Conservation (phyloP, 2,329 filamentous ascomycete species). For the Verticillium zaregamsianum region DNA sequence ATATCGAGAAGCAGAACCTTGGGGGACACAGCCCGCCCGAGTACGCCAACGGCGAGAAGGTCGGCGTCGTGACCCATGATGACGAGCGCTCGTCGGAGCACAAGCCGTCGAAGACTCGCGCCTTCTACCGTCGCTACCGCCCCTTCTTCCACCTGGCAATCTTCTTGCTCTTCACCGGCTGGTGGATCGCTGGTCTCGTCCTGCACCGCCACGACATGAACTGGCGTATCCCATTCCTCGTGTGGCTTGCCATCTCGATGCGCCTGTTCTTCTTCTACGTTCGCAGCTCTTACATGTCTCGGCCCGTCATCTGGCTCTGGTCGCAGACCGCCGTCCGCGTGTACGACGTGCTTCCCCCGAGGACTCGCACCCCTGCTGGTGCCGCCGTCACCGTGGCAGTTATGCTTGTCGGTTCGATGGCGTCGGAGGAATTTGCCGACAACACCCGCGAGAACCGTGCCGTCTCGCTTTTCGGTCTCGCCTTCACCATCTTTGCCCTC, state of each 20-base stretch:
- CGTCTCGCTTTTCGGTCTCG: constrained; percentile 73
- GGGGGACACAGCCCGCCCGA: constrained; percentile 23
- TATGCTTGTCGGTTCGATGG: constrained; percentile 76
- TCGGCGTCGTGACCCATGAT: constrained; percentile 23
- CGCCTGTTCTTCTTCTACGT: constrained; percentile 72
- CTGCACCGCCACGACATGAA: constrained; percentile 69
- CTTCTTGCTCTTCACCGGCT: constrained; percentile 45
- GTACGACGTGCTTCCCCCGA: constrained; percentile 61
- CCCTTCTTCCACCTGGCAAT: constrained; percentile 42
- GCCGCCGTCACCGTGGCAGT: constrained; percentile 62
- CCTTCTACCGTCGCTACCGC: constrained; percentile 40
- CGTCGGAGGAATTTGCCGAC: constrained; percentile 63
- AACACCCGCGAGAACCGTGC: constrained; percentile 80
- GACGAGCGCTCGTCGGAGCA: constrained; percentile 15
- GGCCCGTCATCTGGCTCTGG: constrained; percentile 66
- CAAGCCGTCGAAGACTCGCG: constrained; percentile 20
- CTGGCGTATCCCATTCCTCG: constrained; percentile 79
- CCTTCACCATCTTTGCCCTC: constrained; percentile 64
- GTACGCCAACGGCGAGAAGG: constrained; percentile 36
- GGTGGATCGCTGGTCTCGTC: constrained; percentile 74
- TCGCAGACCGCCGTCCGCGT: constrained; percentile 55
- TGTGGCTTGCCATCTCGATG: constrained; percentile 72
- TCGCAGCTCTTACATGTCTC: constrained; percentile 61
- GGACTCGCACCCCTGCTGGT: constrained; percentile 58
- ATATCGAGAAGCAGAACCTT: constrained; percentile 18